Percentiles rank a stretch among this genome's conserved stretches.
These are phyloP conservation scores for Vitis hybrid DNA, from an alignment of 177 flowering plant species.

Conservation along the genomic window DNA sequence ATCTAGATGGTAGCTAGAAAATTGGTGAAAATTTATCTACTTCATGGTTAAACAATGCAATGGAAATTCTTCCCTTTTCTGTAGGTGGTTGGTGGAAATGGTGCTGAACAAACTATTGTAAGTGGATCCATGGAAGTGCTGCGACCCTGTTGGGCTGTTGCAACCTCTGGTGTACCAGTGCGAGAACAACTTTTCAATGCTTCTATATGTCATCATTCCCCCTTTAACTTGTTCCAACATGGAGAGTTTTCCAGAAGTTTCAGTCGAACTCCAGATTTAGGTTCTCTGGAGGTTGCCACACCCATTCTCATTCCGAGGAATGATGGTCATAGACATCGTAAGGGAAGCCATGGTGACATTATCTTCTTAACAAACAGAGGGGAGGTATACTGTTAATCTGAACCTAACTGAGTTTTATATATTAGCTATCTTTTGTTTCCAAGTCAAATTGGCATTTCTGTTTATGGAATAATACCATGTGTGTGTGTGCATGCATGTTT, in stretches of 20 bases:
- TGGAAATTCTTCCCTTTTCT: constrained; percentile 6
- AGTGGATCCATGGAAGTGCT: constrained; percentile 98
- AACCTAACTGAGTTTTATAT: background rate
- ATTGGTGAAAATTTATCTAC: no score
- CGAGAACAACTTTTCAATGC: constrained; percentile 96
- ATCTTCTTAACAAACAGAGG: constrained; percentile 92
- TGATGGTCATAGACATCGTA: constrained; percentile 88
- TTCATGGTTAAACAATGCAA: no score
- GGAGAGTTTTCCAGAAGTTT: constrained; percentile 72
- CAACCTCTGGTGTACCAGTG: constrained; percentile 96
- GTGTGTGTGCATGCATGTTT: no score
- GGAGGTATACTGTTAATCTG: constrained; percentile 60
- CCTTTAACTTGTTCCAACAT: constrained; percentile 75
- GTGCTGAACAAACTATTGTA: constrained; percentile 90
- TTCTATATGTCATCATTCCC: constrained; percentile 84
- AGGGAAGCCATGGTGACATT: constrained; percentile 97
- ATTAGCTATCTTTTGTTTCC: no score
- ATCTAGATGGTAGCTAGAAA: no score
- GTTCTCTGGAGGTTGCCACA: constrained; percentile 86
- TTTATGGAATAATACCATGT: no score
- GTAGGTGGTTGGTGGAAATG: constrained; percentile 96
- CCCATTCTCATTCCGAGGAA: constrained; percentile 83
- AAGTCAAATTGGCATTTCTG: no score
- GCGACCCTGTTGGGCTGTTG: constrained; percentile 96
- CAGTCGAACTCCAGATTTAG: constrained; percentile 48